Evolutionary conservation across 176 grass and related monocot genomes (phyloP).

Genomic region (Eremochloa ophiuroides): DNA sequence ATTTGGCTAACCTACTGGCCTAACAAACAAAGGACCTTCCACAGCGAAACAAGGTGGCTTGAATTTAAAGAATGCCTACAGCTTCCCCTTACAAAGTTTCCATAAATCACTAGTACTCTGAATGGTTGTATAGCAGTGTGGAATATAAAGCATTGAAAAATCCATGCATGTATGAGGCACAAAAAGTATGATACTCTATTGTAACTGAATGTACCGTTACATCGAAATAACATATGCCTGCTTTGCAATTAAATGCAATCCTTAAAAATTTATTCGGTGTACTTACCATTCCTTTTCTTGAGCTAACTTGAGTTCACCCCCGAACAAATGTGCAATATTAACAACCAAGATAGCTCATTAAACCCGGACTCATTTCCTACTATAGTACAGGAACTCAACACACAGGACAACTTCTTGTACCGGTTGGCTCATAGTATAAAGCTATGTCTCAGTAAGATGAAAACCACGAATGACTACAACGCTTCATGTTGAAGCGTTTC

Average conservation of each 20-base stretch:
- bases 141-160: conserved; percentile 18
- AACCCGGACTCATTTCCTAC: conserved; percentile 43
- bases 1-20: conserved; percentile 96
- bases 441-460: conserved; percentile 41
- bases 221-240: conserved; percentile 7
- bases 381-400: conserved; percentile 52
- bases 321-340: conserved; percentile 27
- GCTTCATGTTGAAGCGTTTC: conserved; percentile 37
- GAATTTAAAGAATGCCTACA: conserved; percentile 72
- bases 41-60: conserved; percentile 68
- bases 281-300: conserved; percentile 23
- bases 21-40: conserved; percentile 78
- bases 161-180: conserved; percentile 13
- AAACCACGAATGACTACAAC: conserved; percentile 40
- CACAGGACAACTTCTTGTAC: conserved; percentile 55
- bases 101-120: conserved; percentile 13
- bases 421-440: conserved; percentile 48
- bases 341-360: conserved; percentile 41
- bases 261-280: background rate
- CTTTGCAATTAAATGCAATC: conserved; percentile 23
- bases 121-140: conserved; percentile 17
- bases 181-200: conserved; percentile 12
- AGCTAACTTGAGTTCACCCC: conserved; percentile 23
- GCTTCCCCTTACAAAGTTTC: conserved; percentile 49
- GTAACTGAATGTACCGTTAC: background rate